Percentiles rank a stretch among this genome's conserved stretches.
These are phyloP conservation scores for Clavispora carvajalis DNA, from an alignment of 805 yeast genomes.

Conservation along the genomic window DNA sequence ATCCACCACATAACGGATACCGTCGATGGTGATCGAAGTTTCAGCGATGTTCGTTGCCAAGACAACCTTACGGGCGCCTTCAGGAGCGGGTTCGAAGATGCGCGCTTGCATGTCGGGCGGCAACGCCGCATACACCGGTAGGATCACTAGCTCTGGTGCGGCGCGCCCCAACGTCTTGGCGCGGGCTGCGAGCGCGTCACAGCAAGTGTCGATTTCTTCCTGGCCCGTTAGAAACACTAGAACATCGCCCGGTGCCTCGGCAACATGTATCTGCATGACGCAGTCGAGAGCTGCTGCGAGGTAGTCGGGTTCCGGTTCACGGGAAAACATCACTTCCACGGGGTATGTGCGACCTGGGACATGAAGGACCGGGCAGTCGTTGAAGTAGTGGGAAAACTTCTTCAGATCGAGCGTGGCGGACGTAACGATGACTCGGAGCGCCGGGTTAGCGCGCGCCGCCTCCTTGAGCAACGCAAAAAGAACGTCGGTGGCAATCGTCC, in stretches of 20 bases:
- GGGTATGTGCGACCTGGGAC: constrained; percentile 92
- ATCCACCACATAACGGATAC: constrained; percentile 85
- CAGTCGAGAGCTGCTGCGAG: constrained; percentile 78
- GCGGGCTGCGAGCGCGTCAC: constrained; percentile 65
- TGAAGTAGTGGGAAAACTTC: constrained; percentile 78
- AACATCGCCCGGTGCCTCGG: constrained; percentile 75
- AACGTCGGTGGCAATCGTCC: constrained; percentile 91
- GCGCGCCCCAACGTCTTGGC: constrained; percentile 58
- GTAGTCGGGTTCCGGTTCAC: constrained; percentile 82
- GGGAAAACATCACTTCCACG: constrained; percentile 76
- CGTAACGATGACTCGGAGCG: constrained; percentile 73
- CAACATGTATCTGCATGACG: constrained; percentile 77
- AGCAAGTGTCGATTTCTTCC: constrained; percentile 89
- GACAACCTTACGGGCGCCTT: constrained; percentile 78
- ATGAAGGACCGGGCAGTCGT: constrained; percentile 71
- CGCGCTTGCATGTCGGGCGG: constrained; percentile 87
- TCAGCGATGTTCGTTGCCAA: constrained; percentile 97
- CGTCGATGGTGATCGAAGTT: constrained; percentile 94
- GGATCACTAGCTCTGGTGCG: constrained; percentile 61
- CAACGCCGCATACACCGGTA: constrained; percentile 87
- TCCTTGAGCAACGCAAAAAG: constrained; percentile 77
- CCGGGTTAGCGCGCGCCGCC: constrained; percentile 65
- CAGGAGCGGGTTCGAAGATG: constrained; percentile 86
- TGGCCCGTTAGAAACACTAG: constrained; percentile 85
- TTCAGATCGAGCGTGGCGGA: constrained; percentile 90